Base-by-base conservation (phyloP, 176 grass and related monocot genomes). In the Zea mays region DNA sequence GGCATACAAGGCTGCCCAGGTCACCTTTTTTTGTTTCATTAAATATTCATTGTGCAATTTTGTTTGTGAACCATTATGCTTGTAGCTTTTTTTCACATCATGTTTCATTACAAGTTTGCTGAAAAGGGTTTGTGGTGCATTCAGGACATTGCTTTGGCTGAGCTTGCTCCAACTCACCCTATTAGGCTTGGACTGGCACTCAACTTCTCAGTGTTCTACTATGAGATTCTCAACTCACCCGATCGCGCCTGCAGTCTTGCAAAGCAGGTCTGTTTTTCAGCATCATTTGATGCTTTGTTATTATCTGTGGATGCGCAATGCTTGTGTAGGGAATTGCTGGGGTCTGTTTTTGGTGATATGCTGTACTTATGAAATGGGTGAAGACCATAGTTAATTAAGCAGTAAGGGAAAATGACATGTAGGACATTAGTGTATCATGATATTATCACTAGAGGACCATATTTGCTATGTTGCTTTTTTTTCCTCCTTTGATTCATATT, bases 201-300 rank as follows among this genome's bases (percentile, higher is more conserved):
- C 3, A 96, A 92, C 78, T 96, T 92, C 86, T 92, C 93, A 2
- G 93, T 92, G 62, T 96, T 96, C 86, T 92, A 92, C 43, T 92
- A 92, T 66, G 93, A 96, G 81, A 96, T 92, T 83, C 91, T 93
- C 71, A 93, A 93, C 85, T 93, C 91, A 4, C 91, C 91, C 69
- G 91, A 93, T 60, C 88, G 88, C 13, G 91, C 91, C 19, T 93
- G 91, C 68, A 87, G 71, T 77, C 91, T 93, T 34, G 91, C 91
- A 64, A 93, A 90, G 67, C 91, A 93, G 88, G 91, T 93, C 75
- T 51, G 87, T 81, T 58, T 85, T 84, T 62, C 20, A 67, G 42
- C 46, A 76, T 69, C 35, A 57, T 13, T 71, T 59, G 38, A 42
- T 86, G 48, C 36, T 50, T 16, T 71, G 46, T 71, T 63, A n/a